Evolutionary conservation across 106 monocot species (phyloP), one percentile per base, ranked within the genome.

Genomic region (Alisma plantagoaquatica): DNA sequence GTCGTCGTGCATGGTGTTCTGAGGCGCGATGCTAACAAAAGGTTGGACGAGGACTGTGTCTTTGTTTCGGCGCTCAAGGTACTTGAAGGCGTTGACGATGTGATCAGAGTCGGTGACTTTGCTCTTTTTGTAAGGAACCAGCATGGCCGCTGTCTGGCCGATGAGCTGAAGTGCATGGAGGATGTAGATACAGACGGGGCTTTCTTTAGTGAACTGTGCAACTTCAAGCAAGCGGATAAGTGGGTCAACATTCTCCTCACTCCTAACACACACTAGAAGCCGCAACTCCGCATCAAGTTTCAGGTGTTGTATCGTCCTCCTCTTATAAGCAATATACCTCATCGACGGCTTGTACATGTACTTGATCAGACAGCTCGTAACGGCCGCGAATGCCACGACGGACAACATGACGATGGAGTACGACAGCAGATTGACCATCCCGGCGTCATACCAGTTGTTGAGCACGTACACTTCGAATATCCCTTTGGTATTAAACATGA

Each of bases 151-250:
- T 8, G 64, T 21, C 7, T 46, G 33, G 28, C 52, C 64, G 27
- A 42, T 30, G 64, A 64, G 64, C 29, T 38, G 41, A 8, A 43
- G 15, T n/a, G 43, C n/a, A 28, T 53, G 64, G 28, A 64, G 64
- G 29, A 52, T 3, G 27, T 42, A 53, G 53, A 64, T 0, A 43
- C 17, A 27, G 22, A 64, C 1, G 27, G 64, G 41, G 41, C 9
- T 8, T 16, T 52, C 27, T 10, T 15, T 28, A 28, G 27, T 53
- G 27, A 23, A 19, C 3, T 41, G 41, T 17, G 41, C 41, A 27
- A 43, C 24, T 12, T 41, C 51, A 43, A 64, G 38, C 2, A 53
- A 41, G 53, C 27, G 23, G 53, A 64, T 41, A 29, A 53, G 18
- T 27, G 64, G 18, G 53, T n/a, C 18, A 27, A 64, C 64, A 29